These are phyloP conservation scores for Incumbomyces delicatus DNA, from an alignment of 2,329 filamentous ascomycete species.

Conservation along the genomic window DNA sequence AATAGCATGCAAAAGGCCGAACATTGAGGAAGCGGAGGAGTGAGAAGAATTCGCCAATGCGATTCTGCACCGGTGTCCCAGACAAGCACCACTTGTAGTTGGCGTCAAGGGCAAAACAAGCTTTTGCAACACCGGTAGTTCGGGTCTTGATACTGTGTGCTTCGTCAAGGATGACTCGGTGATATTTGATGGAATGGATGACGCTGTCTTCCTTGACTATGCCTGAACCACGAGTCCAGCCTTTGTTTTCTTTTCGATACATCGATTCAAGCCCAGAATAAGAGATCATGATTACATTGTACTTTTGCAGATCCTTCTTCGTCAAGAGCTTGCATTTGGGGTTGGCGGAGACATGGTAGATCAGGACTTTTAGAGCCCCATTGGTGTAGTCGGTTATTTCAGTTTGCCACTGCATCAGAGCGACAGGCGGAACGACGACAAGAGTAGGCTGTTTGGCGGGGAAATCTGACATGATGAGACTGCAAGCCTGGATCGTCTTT, in stretches of 20 bases:
- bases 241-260: slow-evolving; percentile 84
- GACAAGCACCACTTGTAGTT: slow-evolving; percentile 92
- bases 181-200: slow-evolving; percentile 78
- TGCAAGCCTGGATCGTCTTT: slow-evolving; percentile 97
- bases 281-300: slow-evolving; percentile 93
- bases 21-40: slow-evolving; percentile 85
- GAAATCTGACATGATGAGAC: slow-evolving; percentile 95
- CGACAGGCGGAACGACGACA: slow-evolving; percentile 84
- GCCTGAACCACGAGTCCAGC: slow-evolving; percentile 70
- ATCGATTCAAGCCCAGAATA: slow-evolving; percentile 76
- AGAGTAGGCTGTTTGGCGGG: slow-evolving; percentile 73
- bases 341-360: slow-evolving; percentile 75
- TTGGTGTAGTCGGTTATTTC: slow-evolving; percentile 75
- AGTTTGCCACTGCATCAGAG: slow-evolving; percentile 87
- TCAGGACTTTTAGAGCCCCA: slow-evolving; percentile 77
- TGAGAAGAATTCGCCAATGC: slow-evolving; percentile 95
- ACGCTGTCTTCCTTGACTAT: slow-evolving; percentile 67
- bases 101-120: slow-evolving; percentile 82
- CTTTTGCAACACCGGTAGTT: slow-evolving; percentile 83
- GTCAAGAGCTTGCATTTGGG: slow-evolving; percentile 68
- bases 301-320: slow-evolving; percentile 64
- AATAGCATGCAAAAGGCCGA: slow-evolving; percentile 81
- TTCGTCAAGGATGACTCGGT: slow-evolving; percentile 88
- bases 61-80: slow-evolving; percentile 90
- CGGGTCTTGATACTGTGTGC: slow-evolving; percentile 81